phyloP scores from a whole-genome alignment of 2,329 filamentous ascomycete species.

The Xylaria sp. region DNA sequence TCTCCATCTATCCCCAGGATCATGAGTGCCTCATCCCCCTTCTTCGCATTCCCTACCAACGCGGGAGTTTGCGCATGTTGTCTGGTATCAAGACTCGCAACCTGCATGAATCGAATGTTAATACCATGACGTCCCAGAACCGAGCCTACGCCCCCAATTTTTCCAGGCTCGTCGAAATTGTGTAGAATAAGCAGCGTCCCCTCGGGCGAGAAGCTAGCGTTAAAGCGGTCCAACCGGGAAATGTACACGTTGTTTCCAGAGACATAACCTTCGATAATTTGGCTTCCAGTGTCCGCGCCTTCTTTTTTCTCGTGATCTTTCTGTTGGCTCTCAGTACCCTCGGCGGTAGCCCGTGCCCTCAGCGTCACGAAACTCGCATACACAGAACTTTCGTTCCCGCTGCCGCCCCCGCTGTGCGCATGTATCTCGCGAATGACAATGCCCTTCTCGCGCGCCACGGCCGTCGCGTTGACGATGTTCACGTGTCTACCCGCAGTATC shows the following conservation, averaged over 20 bases:
- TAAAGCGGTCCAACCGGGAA: slow-evolving; percentile 77
- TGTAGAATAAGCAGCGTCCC: slow-evolving; percentile 81
- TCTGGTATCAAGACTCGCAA: slow-evolving; percentile 31
- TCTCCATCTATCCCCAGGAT: slow-evolving; percentile 78
- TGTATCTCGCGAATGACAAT: slow-evolving; percentile 81
- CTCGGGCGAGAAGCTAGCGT: slow-evolving; percentile 76
- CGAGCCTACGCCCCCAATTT: slow-evolving; percentile 82
- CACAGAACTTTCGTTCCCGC: slow-evolving; percentile 67
- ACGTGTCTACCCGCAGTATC: slow-evolving; percentile 74
- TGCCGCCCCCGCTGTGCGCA: slow-evolving; percentile 54
- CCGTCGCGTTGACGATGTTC: slow-evolving; percentile 84
- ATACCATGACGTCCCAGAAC: slow-evolving; percentile 75
- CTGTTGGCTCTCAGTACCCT: slow-evolving; percentile 33
- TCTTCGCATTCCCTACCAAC: slow-evolving; percentile 42
- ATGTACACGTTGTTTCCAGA: slow-evolving; percentile 74
- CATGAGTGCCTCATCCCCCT: slow-evolving; percentile 78
- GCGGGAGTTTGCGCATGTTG: neutral
- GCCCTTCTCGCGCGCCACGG: slow-evolving; percentile 80
- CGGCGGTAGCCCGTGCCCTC: slow-evolving; percentile 58
- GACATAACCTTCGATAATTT: slow-evolving; percentile 73
- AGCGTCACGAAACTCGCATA: slow-evolving; percentile 80
- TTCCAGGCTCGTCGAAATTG: slow-evolving; percentile 84
- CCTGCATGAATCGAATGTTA: slow-evolving; percentile 82
- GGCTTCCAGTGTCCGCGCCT: slow-evolving; percentile 12
- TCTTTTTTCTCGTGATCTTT: slow-evolving; percentile 4